Evolutionary conservation across 305 asterid genomes (phyloP).

Genomic region (Fraxinus floribunda): DNA sequence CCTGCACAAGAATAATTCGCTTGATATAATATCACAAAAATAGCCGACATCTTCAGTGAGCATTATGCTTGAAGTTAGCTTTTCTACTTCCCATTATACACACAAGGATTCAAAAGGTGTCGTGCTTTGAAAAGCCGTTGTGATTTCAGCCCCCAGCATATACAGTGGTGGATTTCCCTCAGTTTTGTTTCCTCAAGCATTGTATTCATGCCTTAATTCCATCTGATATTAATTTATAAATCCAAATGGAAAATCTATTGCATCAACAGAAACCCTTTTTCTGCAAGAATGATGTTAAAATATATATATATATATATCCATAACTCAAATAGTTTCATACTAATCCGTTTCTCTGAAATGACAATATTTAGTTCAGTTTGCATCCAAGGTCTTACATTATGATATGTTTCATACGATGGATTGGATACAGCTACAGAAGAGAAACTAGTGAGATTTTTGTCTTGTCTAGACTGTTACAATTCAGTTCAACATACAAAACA

Average conservation of each 20-base stretch:
- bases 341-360: background rate
- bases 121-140: background rate
- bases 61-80: background rate
- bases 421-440: background rate
- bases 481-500: background rate
- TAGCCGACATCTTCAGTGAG: background rate
- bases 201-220: background rate
- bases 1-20: slow-evolving; percentile 24
- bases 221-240: background rate
- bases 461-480: background rate
- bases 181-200: background rate
- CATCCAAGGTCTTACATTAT: background rate
- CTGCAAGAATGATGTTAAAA: background rate
- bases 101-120: background rate
- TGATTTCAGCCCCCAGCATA: background rate
- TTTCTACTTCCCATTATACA: background rate
- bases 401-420: background rate
- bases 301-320: background rate
- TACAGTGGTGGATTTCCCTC: background rate
- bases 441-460: background rate
- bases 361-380: background rate
- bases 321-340: background rate
- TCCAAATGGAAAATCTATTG: background rate
- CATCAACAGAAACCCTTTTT: background rate
- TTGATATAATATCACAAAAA: background rate